A percentile compares a stretch with the other conserved stretches of the same genome.
These are phyloP conservation scores for Diplodia seriata DNA, from an alignment of 2,329 filamentous ascomycete species.

Conservation along the genomic window DNA sequence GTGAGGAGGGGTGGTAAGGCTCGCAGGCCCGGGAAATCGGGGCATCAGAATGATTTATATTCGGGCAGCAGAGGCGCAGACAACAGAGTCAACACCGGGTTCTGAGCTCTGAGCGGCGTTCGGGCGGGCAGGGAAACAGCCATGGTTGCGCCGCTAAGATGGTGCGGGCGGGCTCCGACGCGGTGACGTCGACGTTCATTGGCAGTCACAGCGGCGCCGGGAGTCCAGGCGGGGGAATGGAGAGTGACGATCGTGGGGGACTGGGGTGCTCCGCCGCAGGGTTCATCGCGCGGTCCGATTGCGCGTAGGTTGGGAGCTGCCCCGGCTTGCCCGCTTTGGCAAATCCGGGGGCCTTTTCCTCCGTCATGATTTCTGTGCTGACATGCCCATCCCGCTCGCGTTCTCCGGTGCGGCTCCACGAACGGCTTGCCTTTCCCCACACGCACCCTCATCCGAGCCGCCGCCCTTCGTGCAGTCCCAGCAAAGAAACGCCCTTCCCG, in stretches of 20 bases:
- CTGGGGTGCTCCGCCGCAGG: constrained; percentile 9
- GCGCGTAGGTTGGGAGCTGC: constrained; percentile 3
- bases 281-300: constrained; percentile 17
- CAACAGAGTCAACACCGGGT: not conserved
- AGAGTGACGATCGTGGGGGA: constrained; percentile 27
- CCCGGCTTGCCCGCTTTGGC: constrained; percentile 10
- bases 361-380: not conserved
- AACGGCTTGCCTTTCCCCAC: constrained; percentile 15
- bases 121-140: not conserved
- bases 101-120: not conserved
- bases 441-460: constrained; percentile 5
- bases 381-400: not conserved
- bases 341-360: constrained; percentile 1
- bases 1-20: not conserved
- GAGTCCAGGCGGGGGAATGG: constrained; percentile 29
- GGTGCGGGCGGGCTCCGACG: not conserved
- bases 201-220: constrained; percentile 9
- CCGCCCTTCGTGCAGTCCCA: not conserved
- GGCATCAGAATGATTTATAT: constrained; percentile 17
- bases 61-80: not conserved
- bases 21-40: not conserved
- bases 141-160: constrained; percentile 3
- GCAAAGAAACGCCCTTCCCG: not conserved
- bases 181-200: constrained; percentile 26
- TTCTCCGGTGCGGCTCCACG: constrained; percentile 21